These are phyloP conservation scores for Cercospora zeae-maydis DNA, from an alignment of 2,329 filamentous ascomycete genomes.

Conservation along the genomic window DNA sequence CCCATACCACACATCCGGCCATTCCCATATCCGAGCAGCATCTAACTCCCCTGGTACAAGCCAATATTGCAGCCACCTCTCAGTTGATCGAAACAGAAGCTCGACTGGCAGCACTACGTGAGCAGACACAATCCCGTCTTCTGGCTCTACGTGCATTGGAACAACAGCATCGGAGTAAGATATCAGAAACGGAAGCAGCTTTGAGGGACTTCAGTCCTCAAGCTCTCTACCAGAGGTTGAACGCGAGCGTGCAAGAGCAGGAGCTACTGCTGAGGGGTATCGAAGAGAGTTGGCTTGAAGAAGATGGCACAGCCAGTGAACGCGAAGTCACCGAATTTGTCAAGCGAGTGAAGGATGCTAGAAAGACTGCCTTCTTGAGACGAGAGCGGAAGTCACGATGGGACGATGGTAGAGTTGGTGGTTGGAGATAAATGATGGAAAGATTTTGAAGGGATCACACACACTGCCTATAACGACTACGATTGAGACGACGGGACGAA, in stretches of 20 bases:
- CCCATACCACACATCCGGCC: conserved; percentile 67
- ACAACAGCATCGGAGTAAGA: conserved; percentile 85
- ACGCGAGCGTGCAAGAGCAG: conserved; percentile 75
- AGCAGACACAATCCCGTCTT: conserved; percentile 73
- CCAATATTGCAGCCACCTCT: conserved; percentile 68
- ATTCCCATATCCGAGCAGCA: conserved; percentile 61
- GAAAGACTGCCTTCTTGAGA: conserved; percentile 72
- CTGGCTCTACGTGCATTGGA: conserved; percentile 81
- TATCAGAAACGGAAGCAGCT: conserved; percentile 82
- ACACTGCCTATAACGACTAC: background rate
- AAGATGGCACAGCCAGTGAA: conserved; percentile 61
- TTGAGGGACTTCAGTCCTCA: conserved; percentile 81
- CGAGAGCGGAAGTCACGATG: conserved; percentile 86
- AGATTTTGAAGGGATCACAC: background rate
- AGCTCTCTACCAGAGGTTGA: conserved; percentile 77
- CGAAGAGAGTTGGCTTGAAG: conserved; percentile 89
- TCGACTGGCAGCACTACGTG: conserved; percentile 59
- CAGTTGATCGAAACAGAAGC: conserved; percentile 59
- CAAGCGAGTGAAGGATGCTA: conserved; percentile 72
- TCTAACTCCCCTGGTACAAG: conserved; percentile 61
- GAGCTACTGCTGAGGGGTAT: conserved; percentile 74
- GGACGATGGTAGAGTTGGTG: conserved; percentile 93
- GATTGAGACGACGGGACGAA: background rate
- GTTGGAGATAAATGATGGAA: conserved; percentile 66
- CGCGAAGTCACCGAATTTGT: conserved; percentile 85